Evolutionary conservation across 1,284 basidiomycete genomes (phyloP), one percentile per base, ranked within the genome.

Genomic region (Gymnopus androsaceus): DNA sequence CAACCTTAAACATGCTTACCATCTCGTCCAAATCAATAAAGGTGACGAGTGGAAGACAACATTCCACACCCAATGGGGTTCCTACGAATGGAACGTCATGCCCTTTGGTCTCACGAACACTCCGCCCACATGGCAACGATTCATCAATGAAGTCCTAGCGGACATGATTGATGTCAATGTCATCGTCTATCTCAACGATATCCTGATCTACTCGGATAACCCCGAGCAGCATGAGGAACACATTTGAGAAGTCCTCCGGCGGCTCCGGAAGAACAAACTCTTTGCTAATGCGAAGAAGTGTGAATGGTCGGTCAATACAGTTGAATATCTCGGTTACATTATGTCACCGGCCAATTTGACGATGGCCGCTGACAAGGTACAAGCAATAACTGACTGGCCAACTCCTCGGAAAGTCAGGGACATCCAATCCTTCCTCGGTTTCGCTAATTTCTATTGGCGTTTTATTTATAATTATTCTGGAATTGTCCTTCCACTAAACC

Each of bases 1-100:
- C 4, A 68, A 73, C 55, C 63, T 71, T n/a, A 34, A 55, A 33
- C 51, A 51, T 2, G 70, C 65, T 7, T 72, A 70, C 59, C 61
- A 69, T 56, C 57, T 66, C 6, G 47, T 71, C 9, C 55, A 64
- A 4, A 65, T 71, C 25, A 50, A 45, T 2, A 30, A 57, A 2
- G 66, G 68, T 3, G 59, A 69, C 44, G 64, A 70, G 50, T 68
- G 65, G 65, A 73, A 71, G 25, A 21, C 36, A 3, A 37, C 54
- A 21, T 55, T 55, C 25, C 36, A 27, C 11, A 55, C 54, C 28
- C 28, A 23, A 3, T 51, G 25, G 11, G 27, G 49, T 33, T 14
- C 14, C 4, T 48, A 14, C 21, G 46, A 48, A 48, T 48, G 17
- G 15, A 8, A 30, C 4, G 46, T 48, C 8, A 41, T 41, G 38